These are phyloP conservation scores for Fusarium bulbicola DNA, from an alignment of 2,329 filamentous ascomycete species.

Conservation along the genomic window DNA sequence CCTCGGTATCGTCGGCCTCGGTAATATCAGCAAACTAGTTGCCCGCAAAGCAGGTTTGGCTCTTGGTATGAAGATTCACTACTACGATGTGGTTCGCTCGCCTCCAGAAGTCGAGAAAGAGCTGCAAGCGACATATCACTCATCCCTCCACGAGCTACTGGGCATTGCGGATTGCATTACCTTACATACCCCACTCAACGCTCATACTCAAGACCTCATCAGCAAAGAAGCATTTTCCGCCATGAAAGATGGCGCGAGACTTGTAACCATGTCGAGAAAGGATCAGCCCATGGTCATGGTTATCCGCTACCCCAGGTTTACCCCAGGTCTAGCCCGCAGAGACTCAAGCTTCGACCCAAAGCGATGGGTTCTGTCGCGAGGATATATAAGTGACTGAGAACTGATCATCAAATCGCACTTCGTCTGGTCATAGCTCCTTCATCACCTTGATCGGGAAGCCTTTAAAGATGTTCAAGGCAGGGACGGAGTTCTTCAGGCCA, in stretches of 20 bases:
- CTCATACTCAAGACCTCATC: slow-evolving; percentile 28
- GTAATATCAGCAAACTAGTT: slow-evolving; percentile 55
- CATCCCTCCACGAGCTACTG: slow-evolving; percentile 41
- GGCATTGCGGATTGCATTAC: slow-evolving; percentile 46
- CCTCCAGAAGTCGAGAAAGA: slow-evolving; percentile 42
- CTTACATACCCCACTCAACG: slow-evolving; percentile 45
- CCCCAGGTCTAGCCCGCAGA: slow-evolving; percentile 17
- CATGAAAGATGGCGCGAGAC: slow-evolving; percentile 57
- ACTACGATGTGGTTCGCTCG: slow-evolving; percentile 55
- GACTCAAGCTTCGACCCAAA: background rate
- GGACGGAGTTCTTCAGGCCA: slow-evolving; percentile 18
- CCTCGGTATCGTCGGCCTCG: slow-evolving; percentile 63
- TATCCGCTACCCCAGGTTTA: slow-evolving; percentile 21
- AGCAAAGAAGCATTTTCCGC: slow-evolving; percentile 30
- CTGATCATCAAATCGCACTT: background rate
- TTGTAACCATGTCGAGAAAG: slow-evolving; percentile 35
- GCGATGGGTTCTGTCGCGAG: background rate
- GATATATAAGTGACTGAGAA: background rate
- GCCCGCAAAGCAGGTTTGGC: slow-evolving; percentile 55
- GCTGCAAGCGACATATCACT: slow-evolving; percentile 44
- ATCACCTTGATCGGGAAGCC: no score
- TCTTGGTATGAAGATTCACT: slow-evolving; percentile 64
- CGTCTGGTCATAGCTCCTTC: background rate
- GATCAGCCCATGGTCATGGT: background rate
- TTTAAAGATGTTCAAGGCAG: slow-evolving; percentile 4